Conservation (phyloP, 345 rosid genomes). For the Noccaea caerulescens region DNA sequence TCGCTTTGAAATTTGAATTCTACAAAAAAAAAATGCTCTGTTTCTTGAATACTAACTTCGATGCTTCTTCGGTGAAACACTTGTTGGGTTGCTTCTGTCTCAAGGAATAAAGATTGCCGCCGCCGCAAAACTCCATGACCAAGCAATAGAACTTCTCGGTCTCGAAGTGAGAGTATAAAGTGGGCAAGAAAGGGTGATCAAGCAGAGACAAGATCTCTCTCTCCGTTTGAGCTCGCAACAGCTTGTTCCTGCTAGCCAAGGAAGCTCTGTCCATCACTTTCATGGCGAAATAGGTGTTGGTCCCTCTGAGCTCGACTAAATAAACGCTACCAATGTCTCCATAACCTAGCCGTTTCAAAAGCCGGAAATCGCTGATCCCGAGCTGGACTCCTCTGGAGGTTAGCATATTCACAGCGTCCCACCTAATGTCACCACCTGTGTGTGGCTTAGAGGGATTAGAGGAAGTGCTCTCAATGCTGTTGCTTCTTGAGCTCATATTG, state of each 20-base stretch:
- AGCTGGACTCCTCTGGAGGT: slow-evolving; percentile 55
- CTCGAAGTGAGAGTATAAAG: slow-evolving; percentile 69
- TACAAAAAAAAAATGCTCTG: not conserved
- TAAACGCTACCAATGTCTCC: slow-evolving; percentile 90
- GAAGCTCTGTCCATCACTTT: slow-evolving; percentile 82
- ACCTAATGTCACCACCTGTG: slow-evolving; percentile 82
- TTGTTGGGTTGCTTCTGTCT: slow-evolving; percentile 75
- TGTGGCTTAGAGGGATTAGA: slow-evolving; percentile 71
- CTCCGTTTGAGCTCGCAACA: slow-evolving; percentile 70
- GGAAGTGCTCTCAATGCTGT: slow-evolving; percentile 73
- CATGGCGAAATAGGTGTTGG: slow-evolving; percentile 73
- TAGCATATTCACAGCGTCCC: slow-evolving; percentile 76
- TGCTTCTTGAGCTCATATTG: slow-evolving; percentile 50
- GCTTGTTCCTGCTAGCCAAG: slow-evolving; percentile 84
- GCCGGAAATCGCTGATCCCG: slow-evolving; percentile 74
- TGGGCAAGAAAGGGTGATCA: slow-evolving; percentile 73
- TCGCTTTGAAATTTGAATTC: not conserved
- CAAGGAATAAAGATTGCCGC: slow-evolving; percentile 79
- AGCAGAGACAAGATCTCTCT: slow-evolving; percentile 69
- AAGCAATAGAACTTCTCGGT: slow-evolving; percentile 69
- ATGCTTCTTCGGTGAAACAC: slow-evolving; percentile 71
- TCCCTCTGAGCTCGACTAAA: slow-evolving; percentile 73
- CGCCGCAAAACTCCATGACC: slow-evolving; percentile 82
- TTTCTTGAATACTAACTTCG: slow-evolving; percentile 47
- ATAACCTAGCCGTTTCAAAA: slow-evolving; percentile 82